These are phyloP conservation scores for Xylaria sp. DNA, from an alignment of 2,329 filamentous ascomycete species.

Conservation along the genomic window DNA sequence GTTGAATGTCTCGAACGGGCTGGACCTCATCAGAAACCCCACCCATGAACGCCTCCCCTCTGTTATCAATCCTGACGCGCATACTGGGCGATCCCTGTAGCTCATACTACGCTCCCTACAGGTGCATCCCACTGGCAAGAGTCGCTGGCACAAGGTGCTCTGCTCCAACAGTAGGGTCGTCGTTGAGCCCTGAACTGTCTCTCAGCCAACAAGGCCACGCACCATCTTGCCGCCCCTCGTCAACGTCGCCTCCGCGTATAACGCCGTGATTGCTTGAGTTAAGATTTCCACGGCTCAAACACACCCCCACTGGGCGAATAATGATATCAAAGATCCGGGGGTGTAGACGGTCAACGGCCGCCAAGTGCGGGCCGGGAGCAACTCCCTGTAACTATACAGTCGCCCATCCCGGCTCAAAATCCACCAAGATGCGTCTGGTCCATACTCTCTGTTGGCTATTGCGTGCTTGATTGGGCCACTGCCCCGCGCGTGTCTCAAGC, in stretches of 20 bases:
- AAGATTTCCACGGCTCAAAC: neutral
- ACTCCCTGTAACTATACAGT: neutral
- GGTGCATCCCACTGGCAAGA: too few relatives aligned
- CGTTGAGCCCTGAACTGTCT: too few relatives aligned
- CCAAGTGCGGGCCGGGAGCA: slow-evolving; percentile 4
- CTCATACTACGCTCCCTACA: too few relatives aligned
- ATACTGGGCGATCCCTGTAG: neutral
- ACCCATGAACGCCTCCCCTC: neutral
- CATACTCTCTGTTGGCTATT: neutral
- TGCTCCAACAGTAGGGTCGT: too few relatives aligned
- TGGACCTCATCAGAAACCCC: neutral
- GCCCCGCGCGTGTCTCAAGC: neutral
- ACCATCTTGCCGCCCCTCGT: too few relatives aligned
- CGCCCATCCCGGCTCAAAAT: slow-evolving; percentile 2
- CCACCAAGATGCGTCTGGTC: neutral
- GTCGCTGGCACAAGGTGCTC: too few relatives aligned
- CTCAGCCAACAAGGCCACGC: too few relatives aligned
- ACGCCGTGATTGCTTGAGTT: neutral
- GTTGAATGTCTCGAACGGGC: neutral
- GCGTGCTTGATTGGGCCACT: slow-evolving; percentile 7
- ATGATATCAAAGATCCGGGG: neutral
- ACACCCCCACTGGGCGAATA: neutral
- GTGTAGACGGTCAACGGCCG: neutral
- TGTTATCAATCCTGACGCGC: neutral
- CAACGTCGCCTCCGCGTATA: neutral